These are phyloP conservation scores for Rhynchospora pubera DNA, from an alignment of 176 grass and related monocot species.

Conservation along the genomic window DNA sequence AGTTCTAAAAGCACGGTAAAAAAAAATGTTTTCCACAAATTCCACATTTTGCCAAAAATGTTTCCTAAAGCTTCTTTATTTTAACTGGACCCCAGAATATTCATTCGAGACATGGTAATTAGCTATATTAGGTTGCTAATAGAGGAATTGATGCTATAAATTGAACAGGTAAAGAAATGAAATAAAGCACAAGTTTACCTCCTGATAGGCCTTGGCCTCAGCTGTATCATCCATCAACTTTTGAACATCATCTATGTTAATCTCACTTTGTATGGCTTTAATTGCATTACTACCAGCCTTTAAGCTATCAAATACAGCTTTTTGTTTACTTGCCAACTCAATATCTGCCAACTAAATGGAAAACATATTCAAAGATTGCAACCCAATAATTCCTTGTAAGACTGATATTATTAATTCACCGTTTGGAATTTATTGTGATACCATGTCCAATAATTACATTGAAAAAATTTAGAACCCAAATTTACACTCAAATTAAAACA, in stretches of 20 bases:
- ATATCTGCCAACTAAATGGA: constrained; percentile 86
- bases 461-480: neutral
- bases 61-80: neutral
- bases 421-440: neutral
- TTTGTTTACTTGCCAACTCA: constrained; percentile 92
- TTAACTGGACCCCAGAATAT: neutral
- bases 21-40: neutral
- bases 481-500: neutral
- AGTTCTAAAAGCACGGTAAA: neutral
- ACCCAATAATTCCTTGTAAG: neutral
- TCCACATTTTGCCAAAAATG: neutral
- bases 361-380: neutral
- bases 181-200: constrained; percentile 51
- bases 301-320: constrained; percentile 91
- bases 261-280: constrained; percentile 97
- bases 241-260: constrained; percentile 95
- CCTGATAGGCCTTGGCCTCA: constrained; percentile 97
- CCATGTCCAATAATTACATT: neutral
- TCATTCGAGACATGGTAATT: neutral
- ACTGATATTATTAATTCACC: neutral
- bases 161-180: neutral
- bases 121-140: neutral
- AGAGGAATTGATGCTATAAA: neutral
- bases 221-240: constrained; percentile 98
- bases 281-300: constrained; percentile 82